Base-by-base conservation (phyloP, 176 grass and related monocot genomes). In the Tuctoria greenei region DNA sequence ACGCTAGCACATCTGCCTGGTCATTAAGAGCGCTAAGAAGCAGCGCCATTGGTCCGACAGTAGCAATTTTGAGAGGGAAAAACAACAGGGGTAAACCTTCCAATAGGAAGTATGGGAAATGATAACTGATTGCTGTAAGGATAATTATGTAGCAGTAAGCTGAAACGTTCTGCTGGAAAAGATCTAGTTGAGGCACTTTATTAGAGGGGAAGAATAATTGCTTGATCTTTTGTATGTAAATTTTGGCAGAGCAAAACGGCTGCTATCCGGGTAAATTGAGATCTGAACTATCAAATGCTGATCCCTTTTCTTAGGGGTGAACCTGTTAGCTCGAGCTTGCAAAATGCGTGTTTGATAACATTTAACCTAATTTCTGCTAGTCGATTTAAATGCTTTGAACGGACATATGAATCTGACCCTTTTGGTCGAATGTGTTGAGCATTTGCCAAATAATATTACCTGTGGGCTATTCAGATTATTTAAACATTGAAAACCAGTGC, bases 31-130 rank as follows among this genome's bases (percentile, higher is more conserved):
- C 73, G 10, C 66, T 92, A 44, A 88, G 95, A 73, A 86, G 91
- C 71, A 92, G 73, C 11, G 95, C 95, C 25, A 67, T 98, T 49
- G 91, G 95, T 11, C 95, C 95, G 7, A 94, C 95, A 10, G 35
- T 92, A 36, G 89, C 91, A 35, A 50, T 86, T 36, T 66, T 95
- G 68, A 84, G 95, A 81, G 84, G 88, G 31, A 86, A 88, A 49
- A 62, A 89, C 24, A 55, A 16, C 64, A 44, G 67, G 1, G 78
- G 73, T 40, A 71, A 77, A 72, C 65, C 66, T 38, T 64, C 18
- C 42, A 77, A 64, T 60, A 46, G 43, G 18, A 84, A 76, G 50
- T 81, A 81, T 2, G 41, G 66, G 8, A 77, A 71, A 47, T 81
- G 71, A 79, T 62, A 26, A 64, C 25, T 4, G 4, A 23, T 62